A percentile compares a stretch with the other conserved stretches of the same genome.
Evolutionary conservation across 495 filamentous ascomycete genomes (phyloP).

Genomic region (Baudoinia panamericana): DNA sequence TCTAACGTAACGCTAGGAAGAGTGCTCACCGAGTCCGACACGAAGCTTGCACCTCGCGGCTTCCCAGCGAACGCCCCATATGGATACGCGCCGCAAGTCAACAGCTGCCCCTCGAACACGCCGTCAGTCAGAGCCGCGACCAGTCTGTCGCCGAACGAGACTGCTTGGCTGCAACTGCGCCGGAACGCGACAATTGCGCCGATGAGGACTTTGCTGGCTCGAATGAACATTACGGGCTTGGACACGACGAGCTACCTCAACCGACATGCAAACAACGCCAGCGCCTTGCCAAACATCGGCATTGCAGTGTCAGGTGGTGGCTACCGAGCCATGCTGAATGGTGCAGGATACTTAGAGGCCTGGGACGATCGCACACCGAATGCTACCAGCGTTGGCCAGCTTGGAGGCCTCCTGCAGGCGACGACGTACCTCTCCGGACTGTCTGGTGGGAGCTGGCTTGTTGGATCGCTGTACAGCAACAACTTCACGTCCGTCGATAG

Average conservation of each 20-base stretch:
- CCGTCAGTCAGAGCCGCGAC: slow-evolving; percentile 44
- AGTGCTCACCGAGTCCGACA: neutral
- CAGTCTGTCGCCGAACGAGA: slow-evolving; percentile 52
- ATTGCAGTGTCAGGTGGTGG: slow-evolving; percentile 57
- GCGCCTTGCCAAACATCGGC: slow-evolving; percentile 49
- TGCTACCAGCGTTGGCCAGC: slow-evolving; percentile 49
- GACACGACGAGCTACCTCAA: slow-evolving; percentile 61
- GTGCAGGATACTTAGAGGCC: slow-evolving; percentile 74
- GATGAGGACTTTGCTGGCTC: slow-evolving; percentile 59
- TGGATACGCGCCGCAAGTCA: slow-evolving; percentile 28
- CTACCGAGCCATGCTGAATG: slow-evolving; percentile 77
- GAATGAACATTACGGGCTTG: slow-evolving; percentile 61
- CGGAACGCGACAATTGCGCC: slow-evolving; percentile 46
- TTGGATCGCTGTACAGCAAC: slow-evolving; percentile 75
- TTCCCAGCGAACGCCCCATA: slow-evolving; percentile 26
- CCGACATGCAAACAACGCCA: slow-evolving; percentile 40
- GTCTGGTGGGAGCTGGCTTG: slow-evolving; percentile 78
- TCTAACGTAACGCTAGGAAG: no score
- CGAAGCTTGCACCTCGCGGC: slow-evolving; percentile 4
- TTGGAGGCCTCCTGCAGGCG: slow-evolving; percentile 77
- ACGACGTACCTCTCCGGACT: slow-evolving; percentile 76
- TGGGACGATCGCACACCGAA: slow-evolving; percentile 66
- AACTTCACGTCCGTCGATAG: slow-evolving; percentile 67
- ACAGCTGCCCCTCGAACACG: slow-evolving; percentile 30
- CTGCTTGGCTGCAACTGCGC: slow-evolving; percentile 50